Percentiles rank a stretch among this genome's conserved stretches.
Conservation (phyloP, 139 green algal genomes). For the Asterochloris erici region DNA sequence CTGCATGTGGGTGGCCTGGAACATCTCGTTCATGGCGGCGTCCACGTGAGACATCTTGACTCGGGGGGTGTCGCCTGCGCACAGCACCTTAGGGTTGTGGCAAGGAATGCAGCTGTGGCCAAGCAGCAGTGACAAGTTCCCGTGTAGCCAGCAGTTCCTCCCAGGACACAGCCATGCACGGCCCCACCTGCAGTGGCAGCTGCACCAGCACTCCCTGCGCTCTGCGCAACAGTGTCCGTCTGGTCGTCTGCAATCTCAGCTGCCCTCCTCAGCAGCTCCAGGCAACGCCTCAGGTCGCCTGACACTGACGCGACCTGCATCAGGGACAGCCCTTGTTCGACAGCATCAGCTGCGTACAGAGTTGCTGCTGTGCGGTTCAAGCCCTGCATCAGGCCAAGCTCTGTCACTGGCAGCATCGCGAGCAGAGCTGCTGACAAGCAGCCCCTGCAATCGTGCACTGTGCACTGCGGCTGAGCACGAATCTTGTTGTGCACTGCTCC, state of each 20-base stretch:
- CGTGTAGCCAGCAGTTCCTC: too few species aligned
- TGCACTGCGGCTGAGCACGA: too few species aligned
- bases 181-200: neutral
- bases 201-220: neutral
- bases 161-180: too few species aligned
- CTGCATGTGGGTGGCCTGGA: slow-evolving; percentile 56
- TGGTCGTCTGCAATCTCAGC: slow-evolving; percentile 38
- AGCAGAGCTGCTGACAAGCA: too few species aligned
- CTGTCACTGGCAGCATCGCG: neutral
- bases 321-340: neutral
- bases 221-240: slow-evolving; percentile 2
- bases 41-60: slow-evolving; percentile 45
- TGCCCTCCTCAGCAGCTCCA: slow-evolving; percentile 64
- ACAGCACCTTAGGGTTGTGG: too few species aligned
- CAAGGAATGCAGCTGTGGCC: too few species aligned
- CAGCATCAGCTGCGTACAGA: neutral
- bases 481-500: neutral
- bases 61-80: neutral
- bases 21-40: slow-evolving; percentile 55
- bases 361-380: neutral
- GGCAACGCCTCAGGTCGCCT: slow-evolving; percentile 68
- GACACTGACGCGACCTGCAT: slow-evolving; percentile 30
- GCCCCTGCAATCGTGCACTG: too few species aligned
- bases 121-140: too few species aligned
- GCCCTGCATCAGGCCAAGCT: neutral